Conservation (phyloP, 768 basidiomycete species). For the Fomitopsis serialis region DNA sequence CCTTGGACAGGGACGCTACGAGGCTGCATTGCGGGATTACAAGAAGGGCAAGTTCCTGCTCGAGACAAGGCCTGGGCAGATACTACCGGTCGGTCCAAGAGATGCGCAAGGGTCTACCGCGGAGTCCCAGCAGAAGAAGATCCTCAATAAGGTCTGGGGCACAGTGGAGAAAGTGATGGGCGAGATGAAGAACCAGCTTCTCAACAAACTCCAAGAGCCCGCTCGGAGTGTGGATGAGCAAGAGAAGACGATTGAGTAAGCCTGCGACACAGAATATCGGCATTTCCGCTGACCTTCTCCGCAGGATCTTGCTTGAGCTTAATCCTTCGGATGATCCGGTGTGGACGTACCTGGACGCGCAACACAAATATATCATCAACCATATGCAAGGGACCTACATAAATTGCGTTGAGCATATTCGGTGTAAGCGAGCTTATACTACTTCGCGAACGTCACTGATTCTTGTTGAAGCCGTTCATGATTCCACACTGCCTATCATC, state of each 20-base stretch:
- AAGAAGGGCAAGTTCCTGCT: slow-evolving; percentile 93
- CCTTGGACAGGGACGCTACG: slow-evolving; percentile 75
- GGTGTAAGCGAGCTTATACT: slow-evolving; percentile 33
- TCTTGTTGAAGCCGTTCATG: slow-evolving; percentile 38
- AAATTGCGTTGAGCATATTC: slow-evolving; percentile 43
- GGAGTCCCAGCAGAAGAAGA: slow-evolving; percentile 81
- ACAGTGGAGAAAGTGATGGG: slow-evolving; percentile 93
- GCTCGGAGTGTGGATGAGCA: slow-evolving; percentile 84
- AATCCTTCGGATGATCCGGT: slow-evolving; percentile 85
- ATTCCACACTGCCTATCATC: slow-evolving; percentile 33
- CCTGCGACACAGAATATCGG: not conserved
- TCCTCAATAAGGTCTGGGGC: slow-evolving; percentile 94
- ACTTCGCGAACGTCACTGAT: not conserved
- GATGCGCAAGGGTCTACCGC: slow-evolving; percentile 46
- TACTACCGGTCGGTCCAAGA: slow-evolving; percentile 65
- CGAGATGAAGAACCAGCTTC: slow-evolving; percentile 78
- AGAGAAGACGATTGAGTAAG: slow-evolving; percentile 94
- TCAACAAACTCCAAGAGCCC: slow-evolving; percentile 78
- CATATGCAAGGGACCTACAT: slow-evolving; percentile 64
- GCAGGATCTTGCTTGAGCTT: slow-evolving; percentile 83
- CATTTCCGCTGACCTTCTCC: slow-evolving; percentile 1
- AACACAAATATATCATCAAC: slow-evolving; percentile 81
- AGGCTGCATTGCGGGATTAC: slow-evolving; percentile 90
- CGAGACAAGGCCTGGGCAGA: slow-evolving; percentile 83
- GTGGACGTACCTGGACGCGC: slow-evolving; percentile 94